These are phyloP conservation scores for Circinella minor DNA, from an alignment of 371 early-diverging fungal genomes.

Conservation along the genomic window DNA sequence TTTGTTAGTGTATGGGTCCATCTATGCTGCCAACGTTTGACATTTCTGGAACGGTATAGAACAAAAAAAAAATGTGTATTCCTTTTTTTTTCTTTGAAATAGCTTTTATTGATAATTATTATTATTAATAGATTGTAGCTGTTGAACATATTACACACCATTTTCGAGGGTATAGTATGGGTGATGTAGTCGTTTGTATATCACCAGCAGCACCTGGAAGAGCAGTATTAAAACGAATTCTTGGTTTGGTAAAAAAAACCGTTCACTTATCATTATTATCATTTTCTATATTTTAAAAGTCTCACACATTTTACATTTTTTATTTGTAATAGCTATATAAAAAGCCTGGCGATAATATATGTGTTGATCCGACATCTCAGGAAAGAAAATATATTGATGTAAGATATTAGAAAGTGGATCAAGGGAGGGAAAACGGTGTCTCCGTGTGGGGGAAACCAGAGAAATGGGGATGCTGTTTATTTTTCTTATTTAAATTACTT, in stretches of 20 bases:
- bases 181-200: conserved; percentile 78
- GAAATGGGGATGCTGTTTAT: no score
- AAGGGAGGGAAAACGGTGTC: neutral
- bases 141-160: conserved; percentile 68
- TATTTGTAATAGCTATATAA: no score
- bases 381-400: conserved; percentile 62
- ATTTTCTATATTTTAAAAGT: neutral
- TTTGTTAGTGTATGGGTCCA: conserved; percentile 75
- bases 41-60: conserved; percentile 48
- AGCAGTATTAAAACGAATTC: conserved; percentile 75
- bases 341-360: conserved; percentile 75
- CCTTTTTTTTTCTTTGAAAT: no score
- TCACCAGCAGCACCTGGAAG: conserved; percentile 71
- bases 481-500: no score
- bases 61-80: no score
- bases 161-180: conserved; percentile 57
- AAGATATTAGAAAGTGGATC: conserved; percentile 4
- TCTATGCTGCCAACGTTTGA: conserved; percentile 87
- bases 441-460: no score
- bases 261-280: neutral
- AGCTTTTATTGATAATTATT: no score
- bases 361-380: conserved; percentile 65
- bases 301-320: neutral
- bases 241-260: conserved; percentile 66
- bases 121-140: conserved; percentile 53